Conservation (phyloP, 139 green algal species). For the Auxenochlorella pyrenoidosa region DNA sequence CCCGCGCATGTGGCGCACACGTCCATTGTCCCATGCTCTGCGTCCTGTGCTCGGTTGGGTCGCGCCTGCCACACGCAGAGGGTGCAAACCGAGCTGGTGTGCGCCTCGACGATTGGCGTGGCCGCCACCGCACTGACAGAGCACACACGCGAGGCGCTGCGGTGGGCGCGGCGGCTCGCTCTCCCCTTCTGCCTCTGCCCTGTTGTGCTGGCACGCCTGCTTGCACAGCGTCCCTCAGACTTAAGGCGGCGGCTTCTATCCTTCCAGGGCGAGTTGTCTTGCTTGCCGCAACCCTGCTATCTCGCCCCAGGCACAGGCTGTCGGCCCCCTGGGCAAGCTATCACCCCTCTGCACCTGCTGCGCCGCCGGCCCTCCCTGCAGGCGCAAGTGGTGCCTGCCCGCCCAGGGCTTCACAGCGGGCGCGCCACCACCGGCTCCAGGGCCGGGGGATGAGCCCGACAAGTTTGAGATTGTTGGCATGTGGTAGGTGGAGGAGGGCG, state of each 20-base stretch:
- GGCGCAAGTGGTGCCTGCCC: constrained; percentile 56
- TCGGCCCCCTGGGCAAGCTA: too few species aligned
- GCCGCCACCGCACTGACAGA: constrained; percentile 50
- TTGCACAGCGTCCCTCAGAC: too few species aligned
- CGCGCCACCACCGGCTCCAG: neutral
- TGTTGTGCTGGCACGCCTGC: too few species aligned
- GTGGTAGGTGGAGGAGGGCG: neutral
- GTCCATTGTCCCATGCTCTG: too few species aligned
- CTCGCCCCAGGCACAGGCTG: too few species aligned
- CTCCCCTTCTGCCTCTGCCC: too few species aligned
- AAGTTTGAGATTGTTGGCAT: constrained; percentile 6
- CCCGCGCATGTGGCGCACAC: too few species aligned
- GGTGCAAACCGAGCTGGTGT: constrained; percentile 46
- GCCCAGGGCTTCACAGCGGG: constrained; percentile 16
- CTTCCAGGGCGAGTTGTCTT: neutral
- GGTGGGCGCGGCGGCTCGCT: too few species aligned
- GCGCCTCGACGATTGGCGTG: constrained; percentile 51
- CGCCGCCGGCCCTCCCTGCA: neutral
- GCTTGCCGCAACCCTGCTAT: too few species aligned
- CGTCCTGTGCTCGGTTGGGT: too few species aligned
- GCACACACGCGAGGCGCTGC: constrained; percentile 53
- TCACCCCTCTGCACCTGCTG: neutral
- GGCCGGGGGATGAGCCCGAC: constrained; percentile 48
- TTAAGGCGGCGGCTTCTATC: too few species aligned
- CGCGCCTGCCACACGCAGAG: constrained; percentile 22